These are phyloP conservation scores for Tolypocladium endophyticum DNA, from an alignment of 2,329 filamentous ascomycete genomes.

Conservation along the genomic window DNA sequence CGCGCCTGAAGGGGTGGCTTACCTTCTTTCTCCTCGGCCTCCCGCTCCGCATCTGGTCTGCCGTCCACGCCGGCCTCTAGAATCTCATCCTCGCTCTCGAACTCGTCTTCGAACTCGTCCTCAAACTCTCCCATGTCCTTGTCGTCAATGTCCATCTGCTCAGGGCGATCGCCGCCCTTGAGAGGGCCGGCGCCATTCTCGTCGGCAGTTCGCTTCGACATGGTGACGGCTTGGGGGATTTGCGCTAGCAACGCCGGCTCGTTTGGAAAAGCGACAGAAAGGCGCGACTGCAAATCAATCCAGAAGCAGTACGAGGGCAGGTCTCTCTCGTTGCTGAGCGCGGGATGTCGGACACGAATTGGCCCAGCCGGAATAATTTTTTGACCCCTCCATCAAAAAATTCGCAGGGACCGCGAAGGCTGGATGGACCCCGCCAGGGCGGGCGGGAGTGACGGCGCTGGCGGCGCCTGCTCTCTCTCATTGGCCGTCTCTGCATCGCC, in stretches of 20 bases:
- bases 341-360: background rate
- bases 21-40: slow-evolving; percentile 74
- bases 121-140: slow-evolving; percentile 74
- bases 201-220: slow-evolving; percentile 53
- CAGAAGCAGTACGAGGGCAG: background rate
- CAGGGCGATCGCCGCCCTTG: slow-evolving; percentile 51
- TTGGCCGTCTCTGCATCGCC: background rate
- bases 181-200: slow-evolving; percentile 37
- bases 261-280: too few species aligned
- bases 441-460: background rate
- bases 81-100: slow-evolving; percentile 82
- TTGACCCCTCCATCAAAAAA: slow-evolving; percentile 4
- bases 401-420: background rate
- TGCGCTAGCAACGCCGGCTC: background rate
- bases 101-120: slow-evolving; percentile 89
- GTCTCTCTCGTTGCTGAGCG: background rate
- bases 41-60: slow-evolving; percentile 80
- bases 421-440: background rate
- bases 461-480: background rate
- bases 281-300: background rate
- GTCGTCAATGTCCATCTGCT: slow-evolving; percentile 55
- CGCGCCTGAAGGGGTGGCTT: slow-evolving; percentile 1
- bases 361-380: slow-evolving; percentile 1
- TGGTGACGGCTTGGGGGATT: slow-evolving; percentile 12
- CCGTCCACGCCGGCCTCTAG: slow-evolving; percentile 92